Evolutionary conservation across 257 asterid genomes (phyloP).

Genomic region (Nicotiana tomentosiformis): DNA sequence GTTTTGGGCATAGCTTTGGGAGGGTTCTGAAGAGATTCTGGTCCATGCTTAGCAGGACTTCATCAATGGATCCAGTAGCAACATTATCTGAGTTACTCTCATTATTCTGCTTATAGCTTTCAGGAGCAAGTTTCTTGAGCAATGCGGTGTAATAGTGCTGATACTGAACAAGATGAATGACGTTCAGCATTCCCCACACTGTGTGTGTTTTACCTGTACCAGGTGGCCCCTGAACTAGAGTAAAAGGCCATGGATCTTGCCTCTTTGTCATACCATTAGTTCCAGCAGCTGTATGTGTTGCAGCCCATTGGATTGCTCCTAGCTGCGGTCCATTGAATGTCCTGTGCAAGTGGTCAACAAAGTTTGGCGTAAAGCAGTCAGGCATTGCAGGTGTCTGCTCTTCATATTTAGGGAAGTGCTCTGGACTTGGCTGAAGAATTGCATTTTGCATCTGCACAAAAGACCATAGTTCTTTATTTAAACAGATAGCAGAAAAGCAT

Average conservation of each 20-base stretch:
- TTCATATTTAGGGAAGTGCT: conserved; percentile 93
- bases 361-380: conserved; percentile 92
- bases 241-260: conserved; percentile 99
- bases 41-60: conserved; percentile 97
- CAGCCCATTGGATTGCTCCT: conserved; percentile 98
- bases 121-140: conserved; percentile 96
- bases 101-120: conserved; percentile 84
- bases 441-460: conserved; percentile 91
- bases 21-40: conserved; percentile 93
- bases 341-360: conserved; percentile 69
- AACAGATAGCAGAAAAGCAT: conserved; percentile 6
- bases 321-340: conserved; percentile 88
- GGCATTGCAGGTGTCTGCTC: conserved; percentile 98
- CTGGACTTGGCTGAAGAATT: conserved; percentile 93
- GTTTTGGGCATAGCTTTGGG: conserved; percentile 97
- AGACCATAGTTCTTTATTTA: conserved; percentile 5
- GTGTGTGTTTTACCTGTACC: conserved; percentile 99
- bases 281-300: conserved; percentile 96
- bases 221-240: conserved; percentile 98
- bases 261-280: conserved; percentile 69
- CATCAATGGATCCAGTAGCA: conserved; percentile 88
- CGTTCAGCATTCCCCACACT: conserved; percentile 99
- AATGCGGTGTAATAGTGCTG: conserved; percentile 97
- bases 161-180: conserved; percentile 97
- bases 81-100: conserved; percentile 68